Base-by-base conservation (phyloP, 1,284 basidiomycete genomes). In the Schizophyllum amplum region DNA sequence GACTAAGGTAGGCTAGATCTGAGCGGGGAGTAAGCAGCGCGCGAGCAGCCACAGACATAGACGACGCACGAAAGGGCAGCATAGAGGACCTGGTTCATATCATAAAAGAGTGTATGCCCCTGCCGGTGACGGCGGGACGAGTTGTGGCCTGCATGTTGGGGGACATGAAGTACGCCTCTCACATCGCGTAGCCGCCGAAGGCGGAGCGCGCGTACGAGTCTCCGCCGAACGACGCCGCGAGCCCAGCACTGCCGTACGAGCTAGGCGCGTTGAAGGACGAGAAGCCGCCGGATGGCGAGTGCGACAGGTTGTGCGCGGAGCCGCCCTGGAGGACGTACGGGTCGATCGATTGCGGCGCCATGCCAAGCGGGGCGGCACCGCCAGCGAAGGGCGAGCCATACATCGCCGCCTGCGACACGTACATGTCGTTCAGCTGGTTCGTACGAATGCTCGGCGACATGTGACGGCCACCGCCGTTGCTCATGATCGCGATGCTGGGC, bases 291-390 rank as follows among this genome's bases (percentile, higher is more conserved):
- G 47, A 49, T 7, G 17, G 47, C 47, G 47, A 20, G 47, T 23
- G n/a, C n/a, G 47, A 49, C 55, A 82, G 77, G 63, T 78, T 82
- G 67, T 87, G 85, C 59, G 74, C 76, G 47, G 82, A 83, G 64
- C 76, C 81, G 64, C 82, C 82, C 70, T 90, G 87, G 56, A 91
- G 74, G 59, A 90, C 86, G 66, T 90, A 90, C 65, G 82, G 80
- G 66, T 90, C 88, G 63, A 91, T 88, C 42, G 82, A 77, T 62
- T 86, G 85, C 22, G 83, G 84, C 53, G 89, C 67, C 47, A 71
- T 68, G 65, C 86, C 86, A 63, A 87, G 65, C 60, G 78, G 80
- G 50, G 78, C 73, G 22, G 74, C 72, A 48, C 81, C 65, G 57
- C 83, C 79, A 63, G 65, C 74, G 67, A 74, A 86, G 67, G 68